phyloP scores from a whole-genome alignment of 108 stramenopile species.

The Conticribra guillardii region DNA sequence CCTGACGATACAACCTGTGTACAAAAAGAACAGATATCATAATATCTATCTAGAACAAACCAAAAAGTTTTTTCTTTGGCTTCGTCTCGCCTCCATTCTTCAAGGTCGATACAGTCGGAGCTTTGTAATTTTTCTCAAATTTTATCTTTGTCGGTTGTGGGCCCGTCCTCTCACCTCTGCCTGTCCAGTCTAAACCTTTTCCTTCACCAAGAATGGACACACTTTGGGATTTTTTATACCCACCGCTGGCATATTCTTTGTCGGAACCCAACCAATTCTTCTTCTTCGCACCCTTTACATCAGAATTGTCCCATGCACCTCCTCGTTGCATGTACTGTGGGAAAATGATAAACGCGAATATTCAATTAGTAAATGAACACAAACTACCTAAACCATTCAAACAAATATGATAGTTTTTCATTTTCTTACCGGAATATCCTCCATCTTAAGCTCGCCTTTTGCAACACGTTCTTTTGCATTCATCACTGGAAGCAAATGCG shows the following conservation, averaged over 20 bases:
- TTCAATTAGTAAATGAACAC: not conserved
- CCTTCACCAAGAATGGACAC: conserved; percentile 77
- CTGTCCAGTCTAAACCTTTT: conserved; percentile 83
- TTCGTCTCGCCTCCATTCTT: conserved; percentile 40
- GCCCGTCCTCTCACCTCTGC: conserved; percentile 35
- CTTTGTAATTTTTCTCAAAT: conserved; percentile 81
- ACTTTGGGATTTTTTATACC: conserved; percentile 80
- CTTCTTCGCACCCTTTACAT: conserved; percentile 54
- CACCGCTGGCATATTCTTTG: conserved; percentile 71
- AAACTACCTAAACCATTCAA: not conserved
- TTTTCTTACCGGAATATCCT: conserved; percentile 65
- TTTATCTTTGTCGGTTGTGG: conserved; percentile 18
- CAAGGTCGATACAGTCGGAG: conserved; percentile 70
- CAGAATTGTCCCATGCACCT: conserved; percentile 60
- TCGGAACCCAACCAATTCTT: conserved; percentile 40
- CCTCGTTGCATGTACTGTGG: conserved; percentile 81
- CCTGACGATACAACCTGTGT: too few relatives aligned
- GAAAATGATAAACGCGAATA: not conserved
- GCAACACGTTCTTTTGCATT: conserved; percentile 64
- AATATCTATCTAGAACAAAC: conserved; percentile 66
- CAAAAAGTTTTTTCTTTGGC: conserved; percentile 69
- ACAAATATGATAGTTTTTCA: too few relatives aligned
- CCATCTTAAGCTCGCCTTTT: conserved; percentile 69
- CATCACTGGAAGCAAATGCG: conserved; percentile 75
- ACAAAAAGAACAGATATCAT: not conserved